These are phyloP conservation scores for Fraxinus velutina DNA, from an alignment of 305 asterid species.

Conservation along the genomic window DNA sequence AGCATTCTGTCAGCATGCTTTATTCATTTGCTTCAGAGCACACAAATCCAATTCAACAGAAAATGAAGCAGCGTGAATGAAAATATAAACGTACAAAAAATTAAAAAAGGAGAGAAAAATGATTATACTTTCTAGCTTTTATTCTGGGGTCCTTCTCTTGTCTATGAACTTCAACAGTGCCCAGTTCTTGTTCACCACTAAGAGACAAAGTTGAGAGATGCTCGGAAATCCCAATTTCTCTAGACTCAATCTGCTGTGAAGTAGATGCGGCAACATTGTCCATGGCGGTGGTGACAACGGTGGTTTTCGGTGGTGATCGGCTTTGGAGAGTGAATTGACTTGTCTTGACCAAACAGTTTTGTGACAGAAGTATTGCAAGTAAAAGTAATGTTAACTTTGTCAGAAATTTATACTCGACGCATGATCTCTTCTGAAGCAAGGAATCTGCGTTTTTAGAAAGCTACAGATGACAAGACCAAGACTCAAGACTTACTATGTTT, in stretches of 20 bases:
- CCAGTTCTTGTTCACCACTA: constrained; percentile 28
- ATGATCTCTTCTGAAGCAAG: not conserved
- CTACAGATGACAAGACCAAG: too few species aligned
- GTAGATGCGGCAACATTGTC: constrained; percentile 30
- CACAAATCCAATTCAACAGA: not conserved
- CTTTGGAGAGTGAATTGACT: constrained; percentile 34
- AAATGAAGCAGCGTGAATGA: constrained; percentile 31
- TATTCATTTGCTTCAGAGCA: constrained; percentile 1
- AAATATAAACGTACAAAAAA: not conserved
- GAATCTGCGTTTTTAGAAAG: not conserved
- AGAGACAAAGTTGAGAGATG: constrained; percentile 33
- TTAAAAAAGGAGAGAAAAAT: not conserved
- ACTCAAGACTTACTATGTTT: too few species aligned
- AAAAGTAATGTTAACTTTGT: not conserved
- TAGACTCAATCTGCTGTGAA: constrained; percentile 2
- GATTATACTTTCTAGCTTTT: constrained; percentile 64
- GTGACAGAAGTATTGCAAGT: not conserved
- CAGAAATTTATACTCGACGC: not conserved
- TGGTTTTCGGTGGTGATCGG: constrained; percentile 6
- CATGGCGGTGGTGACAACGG: constrained; percentile 32
- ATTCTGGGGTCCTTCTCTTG: constrained; percentile 68
- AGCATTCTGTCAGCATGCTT: not conserved
- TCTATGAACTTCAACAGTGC: constrained; percentile 21
- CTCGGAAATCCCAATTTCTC: constrained; percentile 19
- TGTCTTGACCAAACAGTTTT: constrained; percentile 24